A percentile compares a stretch with the other conserved stretches of the same genome.
Evolutionary conservation across 108 stramenopile genomes (phyloP).

Genomic region (Asterionellopsis glacialis): DNA sequence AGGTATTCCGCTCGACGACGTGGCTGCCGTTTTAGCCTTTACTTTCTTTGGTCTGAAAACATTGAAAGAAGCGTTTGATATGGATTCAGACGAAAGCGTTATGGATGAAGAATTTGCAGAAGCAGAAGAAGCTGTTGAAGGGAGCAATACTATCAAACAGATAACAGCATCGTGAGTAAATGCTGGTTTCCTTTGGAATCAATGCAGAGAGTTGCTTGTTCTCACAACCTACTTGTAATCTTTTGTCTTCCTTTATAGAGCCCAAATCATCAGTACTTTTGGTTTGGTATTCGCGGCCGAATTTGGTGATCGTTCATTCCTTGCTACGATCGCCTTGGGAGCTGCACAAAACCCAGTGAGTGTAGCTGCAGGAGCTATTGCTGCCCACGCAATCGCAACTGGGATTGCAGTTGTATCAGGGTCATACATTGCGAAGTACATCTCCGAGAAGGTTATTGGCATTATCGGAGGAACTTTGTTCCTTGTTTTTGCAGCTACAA

Average conservation of each 20-base stretch:
- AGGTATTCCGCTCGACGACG: constrained; percentile 88
- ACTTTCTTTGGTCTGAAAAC: constrained; percentile 97
- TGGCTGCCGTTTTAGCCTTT: constrained; percentile 90
- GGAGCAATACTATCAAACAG: constrained; percentile 32
- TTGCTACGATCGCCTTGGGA: constrained; percentile 96
- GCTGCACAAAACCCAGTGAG: constrained; percentile 95
- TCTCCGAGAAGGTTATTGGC: constrained; percentile 90
- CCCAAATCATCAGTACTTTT: constrained; percentile 72
- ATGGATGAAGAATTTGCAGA: constrained; percentile 96
- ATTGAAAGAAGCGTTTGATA: constrained; percentile 85
- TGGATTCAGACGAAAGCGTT: constrained; percentile 59
- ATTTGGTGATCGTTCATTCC: constrained; percentile 93
- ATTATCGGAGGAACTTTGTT: constrained; percentile 89
- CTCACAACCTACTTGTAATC: background rate
- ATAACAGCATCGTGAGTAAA: constrained; percentile 43
- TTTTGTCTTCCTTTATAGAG: constrained; percentile 20
- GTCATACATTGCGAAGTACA: constrained; percentile 77
- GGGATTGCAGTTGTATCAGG: constrained; percentile 89
- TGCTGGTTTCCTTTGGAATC: background rate
- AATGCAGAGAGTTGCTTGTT: constrained; percentile 4
- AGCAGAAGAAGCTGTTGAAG: constrained; percentile 85
- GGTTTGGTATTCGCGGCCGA: constrained; percentile 92
- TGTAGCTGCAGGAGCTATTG: constrained; percentile 88
- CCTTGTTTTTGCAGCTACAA: constrained; percentile 88
- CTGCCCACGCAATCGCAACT: constrained; percentile 91